Conservation (phyloP, 208 protist genomes). For the Wallacemonas sp. region DNA sequence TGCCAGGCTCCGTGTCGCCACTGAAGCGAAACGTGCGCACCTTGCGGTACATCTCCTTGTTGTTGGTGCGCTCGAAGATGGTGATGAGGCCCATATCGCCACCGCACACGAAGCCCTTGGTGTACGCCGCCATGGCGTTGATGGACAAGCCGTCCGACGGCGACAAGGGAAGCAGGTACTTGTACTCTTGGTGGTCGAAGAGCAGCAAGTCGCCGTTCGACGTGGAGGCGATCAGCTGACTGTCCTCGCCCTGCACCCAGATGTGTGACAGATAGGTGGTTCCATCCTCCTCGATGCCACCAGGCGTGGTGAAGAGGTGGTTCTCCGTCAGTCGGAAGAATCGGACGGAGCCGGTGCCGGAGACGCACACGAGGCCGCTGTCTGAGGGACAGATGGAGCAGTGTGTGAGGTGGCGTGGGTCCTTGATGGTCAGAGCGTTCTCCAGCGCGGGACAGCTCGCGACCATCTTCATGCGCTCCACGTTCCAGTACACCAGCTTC, state of each 20-base stretch:
- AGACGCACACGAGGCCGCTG: slow-evolving; percentile 89
- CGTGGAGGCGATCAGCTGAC: slow-evolving; percentile 91
- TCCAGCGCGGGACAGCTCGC: slow-evolving; percentile 61
- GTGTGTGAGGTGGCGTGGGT: slow-evolving; percentile 78
- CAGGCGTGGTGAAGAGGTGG: slow-evolving; percentile 61
- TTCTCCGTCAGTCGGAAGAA: slow-evolving; percentile 89
- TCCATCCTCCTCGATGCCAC: slow-evolving; percentile 66
- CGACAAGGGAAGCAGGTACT: slow-evolving; percentile 81
- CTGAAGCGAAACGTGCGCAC: slow-evolving; percentile 91
- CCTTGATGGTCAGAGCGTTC: slow-evolving; percentile 41
- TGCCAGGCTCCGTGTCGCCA: slow-evolving; percentile 48
- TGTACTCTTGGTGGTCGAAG: slow-evolving; percentile 91
- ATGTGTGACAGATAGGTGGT: slow-evolving; percentile 93
- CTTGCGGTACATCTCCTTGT: slow-evolving; percentile 94
- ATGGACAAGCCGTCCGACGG: slow-evolving; percentile 92
- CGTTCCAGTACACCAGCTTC: slow-evolving; percentile 93
- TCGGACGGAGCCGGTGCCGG: slow-evolving; percentile 87
- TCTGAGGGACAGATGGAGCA: slow-evolving; percentile 93
- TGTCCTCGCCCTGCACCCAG: slow-evolving; percentile 90
- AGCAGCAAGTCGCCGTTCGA: slow-evolving; percentile 94
- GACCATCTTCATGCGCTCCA: slow-evolving; percentile 89
- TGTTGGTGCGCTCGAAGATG: slow-evolving; percentile 93
- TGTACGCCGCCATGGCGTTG: slow-evolving; percentile 80
- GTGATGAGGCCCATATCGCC: slow-evolving; percentile 94
- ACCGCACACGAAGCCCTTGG: slow-evolving; percentile 95